These are phyloP conservation scores for Mycena alexandri DNA, from an alignment of 768 basidiomycete species.

Conservation along the genomic window DNA sequence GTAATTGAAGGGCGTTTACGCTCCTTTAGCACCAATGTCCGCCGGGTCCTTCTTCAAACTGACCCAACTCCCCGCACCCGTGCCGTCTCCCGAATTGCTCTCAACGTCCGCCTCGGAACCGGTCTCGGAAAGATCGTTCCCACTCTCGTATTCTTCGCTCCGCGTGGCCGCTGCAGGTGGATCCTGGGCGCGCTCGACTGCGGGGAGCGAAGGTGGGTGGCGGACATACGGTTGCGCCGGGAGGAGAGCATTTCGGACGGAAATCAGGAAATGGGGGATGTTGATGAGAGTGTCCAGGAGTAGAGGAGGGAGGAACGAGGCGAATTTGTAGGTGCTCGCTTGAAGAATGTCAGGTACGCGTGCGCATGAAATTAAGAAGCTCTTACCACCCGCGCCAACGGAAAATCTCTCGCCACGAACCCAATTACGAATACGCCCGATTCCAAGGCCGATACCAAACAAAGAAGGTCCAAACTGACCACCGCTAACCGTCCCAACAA, in stretches of 20 bases:
- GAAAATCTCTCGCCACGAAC: constrained; percentile 76
- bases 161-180: constrained; percentile 27
- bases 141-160: constrained; percentile 24
- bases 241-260: constrained; percentile 71
- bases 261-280: constrained; percentile 75
- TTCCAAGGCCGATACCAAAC: constrained; percentile 58
- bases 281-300: constrained; percentile 75
- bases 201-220: constrained; percentile 49
- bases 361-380: not conserved
- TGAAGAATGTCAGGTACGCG: constrained; percentile 30
- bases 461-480: constrained; percentile 61
- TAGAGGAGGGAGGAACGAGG: constrained; percentile 75
- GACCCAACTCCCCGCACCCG: constrained; percentile 76
- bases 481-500: constrained; percentile 71
- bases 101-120: constrained; percentile 79
- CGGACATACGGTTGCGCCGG: constrained; percentile 61
- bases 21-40: not conserved
- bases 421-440: constrained; percentile 67
- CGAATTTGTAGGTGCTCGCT: constrained; percentile 79
- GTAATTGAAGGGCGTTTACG: not conserved
- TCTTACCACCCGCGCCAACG: constrained; percentile 84
- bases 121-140: constrained; percentile 52
- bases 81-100: constrained; percentile 69
- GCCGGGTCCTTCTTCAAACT: constrained; percentile 58
- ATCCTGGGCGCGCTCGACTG: constrained; percentile 38